A percentile compares a stretch with the other conserved stretches of the same genome.
phyloP scores from a whole-genome alignment of 768 basidiomycete species.

The Amanita inopinata region DNA sequence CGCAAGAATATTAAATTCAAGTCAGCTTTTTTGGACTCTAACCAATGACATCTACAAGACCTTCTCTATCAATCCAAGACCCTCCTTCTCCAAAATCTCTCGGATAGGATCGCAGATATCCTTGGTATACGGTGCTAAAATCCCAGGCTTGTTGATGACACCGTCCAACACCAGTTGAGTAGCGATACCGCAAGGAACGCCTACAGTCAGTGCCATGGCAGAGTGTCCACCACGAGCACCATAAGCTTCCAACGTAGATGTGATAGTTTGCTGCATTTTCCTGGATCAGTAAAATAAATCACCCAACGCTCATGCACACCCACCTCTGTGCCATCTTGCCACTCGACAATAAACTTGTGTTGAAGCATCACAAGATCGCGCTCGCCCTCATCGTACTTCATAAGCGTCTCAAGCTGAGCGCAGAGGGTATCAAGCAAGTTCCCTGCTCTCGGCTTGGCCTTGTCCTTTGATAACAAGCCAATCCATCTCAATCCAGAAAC shows the following conservation, averaged over 20 bases:
- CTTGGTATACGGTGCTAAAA: constrained; percentile 81
- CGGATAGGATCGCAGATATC: constrained; percentile 75
- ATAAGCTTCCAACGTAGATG: constrained; percentile 86
- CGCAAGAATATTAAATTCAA: too few relatives aligned
- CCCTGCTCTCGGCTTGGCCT: constrained; percentile 48
- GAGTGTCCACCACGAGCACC: constrained; percentile 61
- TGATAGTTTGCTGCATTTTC: constrained; percentile 58
- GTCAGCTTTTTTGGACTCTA: too few relatives aligned
- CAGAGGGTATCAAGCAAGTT: constrained; percentile 94
- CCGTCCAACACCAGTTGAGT: constrained; percentile 88
- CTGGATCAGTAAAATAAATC: constrained; percentile 6
- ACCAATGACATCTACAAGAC: constrained; percentile 34
- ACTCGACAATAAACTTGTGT: constrained; percentile 93
- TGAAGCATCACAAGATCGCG: constrained; percentile 96
- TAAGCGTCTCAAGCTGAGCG: constrained; percentile 78
- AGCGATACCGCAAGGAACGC: constrained; percentile 90
- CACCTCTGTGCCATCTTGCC: constrained; percentile 71
- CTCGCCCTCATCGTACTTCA: constrained; percentile 86
- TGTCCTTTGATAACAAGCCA: constrained; percentile 75
- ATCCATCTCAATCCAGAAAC: constrained; percentile 89
- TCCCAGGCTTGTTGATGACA: constrained; percentile 63
- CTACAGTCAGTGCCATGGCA: constrained; percentile 89
- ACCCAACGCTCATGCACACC: constrained; percentile 13
- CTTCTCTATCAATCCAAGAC: constrained; percentile 62
- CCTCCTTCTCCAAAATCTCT: constrained; percentile 59